Evolutionary conservation across 208 protist species (phyloP), one percentile per base, ranked within the genome.

Genomic region (Trypanosoma caninum): DNA sequence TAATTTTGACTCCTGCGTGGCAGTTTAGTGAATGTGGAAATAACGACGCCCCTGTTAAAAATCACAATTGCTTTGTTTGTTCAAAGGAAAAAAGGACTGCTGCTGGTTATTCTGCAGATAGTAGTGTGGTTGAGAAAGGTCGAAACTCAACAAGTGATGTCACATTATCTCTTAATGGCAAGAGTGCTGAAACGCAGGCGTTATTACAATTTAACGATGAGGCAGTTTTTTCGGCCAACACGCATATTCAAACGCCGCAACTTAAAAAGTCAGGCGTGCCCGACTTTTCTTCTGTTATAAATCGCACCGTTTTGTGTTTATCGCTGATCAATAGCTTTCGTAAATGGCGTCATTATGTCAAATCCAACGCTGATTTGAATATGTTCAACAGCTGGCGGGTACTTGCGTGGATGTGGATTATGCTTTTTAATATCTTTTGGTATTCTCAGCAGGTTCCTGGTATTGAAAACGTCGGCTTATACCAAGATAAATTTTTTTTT

Each of bases 311-410:
- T 13, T 22, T 70, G 22, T 76, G 62, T 48, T 42, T 76, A 2
- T 76, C 62, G 34, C 25, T 70, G 3, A 61, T 70, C 42, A 76
- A 60, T 48, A 76, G 63, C 47, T 70, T 71, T 40, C 69, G 56
- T 34, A 70, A 70, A 30, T 76, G 54, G 45, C 46, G 63, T 25
- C 57, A 60, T 53, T 65, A 59, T 25, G 56, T 63, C 3, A 56
- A 60, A 28, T 58, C 56, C 9, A 50, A 65, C n/a, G 63, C 63
- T 8, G 60, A 56, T 45, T 14, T 76, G n/a, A 76, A 76, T 69
- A 2, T 71, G 18, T 68, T 72, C 35, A 76, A 72, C 46, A 61
- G 57, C 45, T 61, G 59, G 45, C 47, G 58, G 11, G 71, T 72
- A 14, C 30, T 76, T 33, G 50, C 64, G 13, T 71, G 58, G 63